Base-by-base conservation (phyloP, 805 yeast species). In the Candida xyloterini region DNA sequence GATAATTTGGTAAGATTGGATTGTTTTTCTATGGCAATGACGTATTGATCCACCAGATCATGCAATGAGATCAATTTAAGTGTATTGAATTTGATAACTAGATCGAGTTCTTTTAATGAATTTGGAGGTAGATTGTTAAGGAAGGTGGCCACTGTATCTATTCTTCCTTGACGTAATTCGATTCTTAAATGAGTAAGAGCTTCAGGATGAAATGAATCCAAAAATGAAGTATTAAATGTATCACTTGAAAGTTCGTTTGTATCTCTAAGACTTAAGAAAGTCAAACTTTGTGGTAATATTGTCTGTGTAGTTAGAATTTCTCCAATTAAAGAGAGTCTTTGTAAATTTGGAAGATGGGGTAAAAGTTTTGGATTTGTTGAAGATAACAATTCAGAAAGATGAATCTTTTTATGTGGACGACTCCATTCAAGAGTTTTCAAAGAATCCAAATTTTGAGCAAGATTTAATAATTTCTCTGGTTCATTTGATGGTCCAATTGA, bases 1-100 rank as follows among this genome's bases (percentile, higher is more conserved):
- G 63, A 56, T 11, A 59, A 33, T 33, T 56, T 55, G 22, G 20
- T 21, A 10, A 59, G 42, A 5, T 52, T 46, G 10, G 14, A 57
- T 23, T 23, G 25, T 11, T 40, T 30, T 6, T 28, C 8, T 4
- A 55, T 44, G 11, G 43, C 35, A 7, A 16, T 35, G 8, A 55
- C 44, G 37, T 56, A 56, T 18, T 40, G 38, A 18, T 47, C 42
- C 7, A 54, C 35, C 15, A 48, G 25, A 20, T 48, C 40, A 10
- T 43, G 40, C 11, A 56, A 28, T 9, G 51, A n/a, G 9, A n/a
- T 30, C 5, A 20, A 29, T 36, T 51, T 50, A 26, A 48, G 36
- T 10, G 25, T 40, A 37, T 57, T 57, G 37, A 46, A 51, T 15
- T 55, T 38, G 5, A 57, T 43, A 3, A 35, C 45, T 5, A 58